These are phyloP conservation scores for Alternaria brassicae DNA, from an alignment of 2,329 filamentous ascomycete species.

Conservation along the genomic window DNA sequence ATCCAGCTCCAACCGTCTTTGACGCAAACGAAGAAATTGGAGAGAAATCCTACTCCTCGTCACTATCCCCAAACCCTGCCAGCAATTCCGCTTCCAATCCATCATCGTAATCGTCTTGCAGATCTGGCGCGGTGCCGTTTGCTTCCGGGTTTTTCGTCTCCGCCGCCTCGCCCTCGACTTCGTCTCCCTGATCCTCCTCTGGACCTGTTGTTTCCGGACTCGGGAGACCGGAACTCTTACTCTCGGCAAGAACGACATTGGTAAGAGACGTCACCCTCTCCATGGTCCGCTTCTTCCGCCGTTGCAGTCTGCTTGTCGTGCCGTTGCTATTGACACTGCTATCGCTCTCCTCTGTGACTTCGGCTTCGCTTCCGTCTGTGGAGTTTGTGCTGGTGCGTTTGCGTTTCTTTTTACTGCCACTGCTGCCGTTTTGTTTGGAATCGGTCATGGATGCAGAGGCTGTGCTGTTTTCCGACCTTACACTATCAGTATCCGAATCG, in stretches of 20 bases:
- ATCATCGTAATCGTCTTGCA: conserved; percentile 64
- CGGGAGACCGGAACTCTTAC: conserved; percentile 47
- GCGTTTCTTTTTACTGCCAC: conserved; percentile 42
- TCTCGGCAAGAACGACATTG: conserved; percentile 52
- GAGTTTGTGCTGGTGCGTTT: conserved; percentile 45
- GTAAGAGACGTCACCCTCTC: conserved; percentile 56
- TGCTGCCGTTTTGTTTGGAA: conserved; percentile 19
- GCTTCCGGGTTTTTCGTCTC: conserved; percentile 46
- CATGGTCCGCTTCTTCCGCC: conserved; percentile 57
- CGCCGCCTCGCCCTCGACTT: conserved; percentile 56
- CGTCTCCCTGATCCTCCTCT: conserved; percentile 52
- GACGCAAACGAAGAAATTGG: too few relatives aligned
- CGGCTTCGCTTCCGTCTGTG: conserved; percentile 47
- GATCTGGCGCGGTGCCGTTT: conserved; percentile 44
- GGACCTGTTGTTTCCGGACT: conserved; percentile 51
- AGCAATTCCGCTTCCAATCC: conserved; percentile 53
- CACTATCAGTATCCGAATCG: conserved; percentile 45
- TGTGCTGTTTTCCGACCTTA: conserved; percentile 41
- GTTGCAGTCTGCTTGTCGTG: conserved; percentile 53
- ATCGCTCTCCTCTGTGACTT: conserved; percentile 47
- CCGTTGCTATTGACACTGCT: conserved; percentile 42
- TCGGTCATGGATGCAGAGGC: conserved; percentile 18
- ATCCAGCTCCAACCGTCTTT: too few relatives aligned
- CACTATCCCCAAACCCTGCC: conserved; percentile 44
- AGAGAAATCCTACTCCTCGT: conserved; percentile 19